These are phyloP conservation scores for Selenicereus undatus DNA, from an alignment of 148 eudicot genomes.

Conservation along the genomic window DNA sequence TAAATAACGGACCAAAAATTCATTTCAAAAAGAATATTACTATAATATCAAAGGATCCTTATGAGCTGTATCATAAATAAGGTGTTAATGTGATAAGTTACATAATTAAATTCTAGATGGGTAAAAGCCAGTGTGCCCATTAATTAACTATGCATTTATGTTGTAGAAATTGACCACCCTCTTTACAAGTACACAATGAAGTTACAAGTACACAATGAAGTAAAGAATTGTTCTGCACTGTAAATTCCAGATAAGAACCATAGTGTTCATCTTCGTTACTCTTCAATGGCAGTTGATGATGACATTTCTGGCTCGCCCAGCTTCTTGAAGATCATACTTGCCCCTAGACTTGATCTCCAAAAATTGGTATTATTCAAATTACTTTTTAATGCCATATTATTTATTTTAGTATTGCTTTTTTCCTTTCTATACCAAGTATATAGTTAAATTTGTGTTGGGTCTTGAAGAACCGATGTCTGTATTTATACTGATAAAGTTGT, in stretches of 20 bases:
- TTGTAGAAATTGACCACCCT: neutral
- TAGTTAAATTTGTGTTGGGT: too few relatives aligned
- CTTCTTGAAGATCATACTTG: slow-evolving; percentile 10
- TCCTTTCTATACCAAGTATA: too few relatives aligned
- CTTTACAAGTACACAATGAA: neutral
- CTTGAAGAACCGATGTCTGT: neutral
- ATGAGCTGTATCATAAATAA: too few relatives aligned
- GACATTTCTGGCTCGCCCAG: slow-evolving; percentile 1
- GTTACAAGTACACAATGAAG: neutral
- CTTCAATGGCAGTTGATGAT: slow-evolving; percentile 1
- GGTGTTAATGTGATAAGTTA: too few relatives aligned
- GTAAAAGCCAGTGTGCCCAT: neutral
- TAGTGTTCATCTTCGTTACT: neutral
- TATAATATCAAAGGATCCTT: too few relatives aligned
- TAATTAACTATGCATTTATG: neutral
- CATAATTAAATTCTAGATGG: neutral
- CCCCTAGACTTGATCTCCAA: slow-evolving; percentile 9
- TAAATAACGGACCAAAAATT: too few relatives aligned
- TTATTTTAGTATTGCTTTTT: too few relatives aligned
- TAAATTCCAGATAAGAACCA: neutral
- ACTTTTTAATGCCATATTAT: too few relatives aligned
- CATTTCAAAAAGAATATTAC: too few relatives aligned
- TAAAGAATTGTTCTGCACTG: neutral
- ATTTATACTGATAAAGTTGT: neutral
- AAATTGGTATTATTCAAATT: slow-evolving; percentile 7